Base-by-base conservation (phyloP, 495 filamentous ascomycete species). In the Penicillium robsamsonii region DNA sequence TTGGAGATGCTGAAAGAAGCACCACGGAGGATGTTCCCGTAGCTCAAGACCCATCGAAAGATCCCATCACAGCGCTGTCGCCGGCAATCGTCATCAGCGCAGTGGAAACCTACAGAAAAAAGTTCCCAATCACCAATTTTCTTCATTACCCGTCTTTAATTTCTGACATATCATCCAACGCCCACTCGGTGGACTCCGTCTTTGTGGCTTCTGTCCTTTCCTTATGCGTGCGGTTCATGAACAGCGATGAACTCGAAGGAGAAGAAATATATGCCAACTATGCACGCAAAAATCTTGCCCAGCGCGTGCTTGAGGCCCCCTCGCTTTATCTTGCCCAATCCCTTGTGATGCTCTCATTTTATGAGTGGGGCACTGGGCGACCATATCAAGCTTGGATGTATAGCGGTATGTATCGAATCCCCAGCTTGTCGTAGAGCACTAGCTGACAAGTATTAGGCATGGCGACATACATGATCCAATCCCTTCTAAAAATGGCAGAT, bases 331-430 rank as follows among this genome's bases (percentile, higher is more conserved):
- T 77, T 33, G 74, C 74, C 3, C 74, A 77, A 44, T 75, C 74
- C 0, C 55, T 75, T 6, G 74, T 75, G 3, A 77, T 77, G 66
- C 64, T 77, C 13, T 66, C 70, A 2, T 66, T 77, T 22, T 77
- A 77, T 50, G 74, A 77, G 58, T 77, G 74, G 74, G 74, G 74
- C 0, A 70, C 71, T 4, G 71, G 74, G 3, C 66, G 67, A n/a
- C 71, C 74, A 2, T 77, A 77, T 50, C 71, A 73, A 46, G 73
- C 74, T 2, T 77, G 74, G 74, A 77, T 77, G 74, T 77, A 77
- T 46, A 77, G 73, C 35, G 74, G 73, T 76, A 64, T 17, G 58
- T 57, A 30, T 46, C 7, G 4, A 8, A 24, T 22, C 9, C 2
- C 8, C 15, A 8, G 31, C 30, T n/a, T 4, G 29, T n/a, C 5